Base-by-base conservation (phyloP, 106 monocot genomes). In the Narthecium ossifragum region DNA sequence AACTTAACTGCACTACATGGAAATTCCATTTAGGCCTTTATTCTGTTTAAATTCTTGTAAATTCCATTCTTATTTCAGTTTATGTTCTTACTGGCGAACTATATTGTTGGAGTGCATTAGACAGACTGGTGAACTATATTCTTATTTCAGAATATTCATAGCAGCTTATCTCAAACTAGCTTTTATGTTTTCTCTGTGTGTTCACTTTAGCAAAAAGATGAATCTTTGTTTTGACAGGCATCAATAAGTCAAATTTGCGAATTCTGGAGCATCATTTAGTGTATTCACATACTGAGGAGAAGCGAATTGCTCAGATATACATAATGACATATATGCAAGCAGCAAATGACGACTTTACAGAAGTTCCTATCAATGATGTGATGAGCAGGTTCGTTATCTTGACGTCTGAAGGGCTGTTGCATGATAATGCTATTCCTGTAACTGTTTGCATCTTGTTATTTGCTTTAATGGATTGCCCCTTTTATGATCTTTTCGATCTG, bases 241-340 rank as follows among this genome's bases (percentile, higher is more conserved):
- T 90, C 51, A 41, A 31, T 32, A 39, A 22, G 11, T 57, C 75
- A 23, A 63, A 67, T 18, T 72, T 82, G 51, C 49, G 54, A 23
- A 65, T 78, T 55, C 51, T 72, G 37, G 78, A 69, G 47, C 45
- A 49, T 31, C 56, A 68, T 73, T 17, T 55, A 51, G 41, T 74
- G 37, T 85, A 90, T 58, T 82, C 85, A 43, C 56, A 82, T 30
- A 73, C 62, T 58, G 67, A 76, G 28, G 68, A 67, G 67, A 76
- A 72, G 51, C 61, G 74, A 70, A 55, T 45, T 26, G 38, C 73
- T 24, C 66, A 31, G 61, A 53, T 90, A 29, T 90, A 70, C 57
- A 55, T 90, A 60, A 70, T 90, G 75, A 39, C 59, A 27, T 82
- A 69, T 48, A 58, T 17, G 8, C 55, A 75, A 59, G n/a, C 51